Conservation (phyloP, 2,329 filamentous ascomycete genomes). For the Xylariaceae sp. region DNA sequence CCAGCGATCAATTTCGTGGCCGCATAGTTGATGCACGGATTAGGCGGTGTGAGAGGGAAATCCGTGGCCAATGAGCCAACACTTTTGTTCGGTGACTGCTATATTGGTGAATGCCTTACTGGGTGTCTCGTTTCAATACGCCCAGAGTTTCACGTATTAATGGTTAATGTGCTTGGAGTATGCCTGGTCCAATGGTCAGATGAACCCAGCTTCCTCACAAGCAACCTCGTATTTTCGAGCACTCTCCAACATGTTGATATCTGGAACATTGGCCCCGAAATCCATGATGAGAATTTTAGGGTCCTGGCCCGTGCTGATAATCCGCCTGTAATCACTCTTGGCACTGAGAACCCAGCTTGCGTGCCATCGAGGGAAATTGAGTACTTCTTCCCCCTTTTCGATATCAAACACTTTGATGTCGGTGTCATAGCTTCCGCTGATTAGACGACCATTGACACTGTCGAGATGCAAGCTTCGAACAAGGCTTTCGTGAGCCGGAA, state of each 20-base stretch:
- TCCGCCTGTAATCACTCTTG: conserved; percentile 90
- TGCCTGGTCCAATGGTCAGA: conserved; percentile 18
- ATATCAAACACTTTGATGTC: conserved; percentile 95
- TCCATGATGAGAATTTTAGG: conserved; percentile 90
- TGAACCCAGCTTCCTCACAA: conserved; percentile 31
- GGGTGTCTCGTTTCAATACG: no score
- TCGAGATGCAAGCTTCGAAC: conserved; percentile 91
- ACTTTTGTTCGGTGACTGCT: no score
- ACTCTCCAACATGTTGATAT: conserved; percentile 58
- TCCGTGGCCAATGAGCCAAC: no score
- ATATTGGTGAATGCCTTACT: no score
- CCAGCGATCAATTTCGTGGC: not conserved
- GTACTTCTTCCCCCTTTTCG: conserved; percentile 69
- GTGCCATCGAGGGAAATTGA: conserved; percentile 92
- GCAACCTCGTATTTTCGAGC: conserved; percentile 27
- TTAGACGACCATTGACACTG: conserved; percentile 75
- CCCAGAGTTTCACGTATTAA: no score
- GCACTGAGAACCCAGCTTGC: conserved; percentile 94
- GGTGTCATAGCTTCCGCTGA: conserved; percentile 92
- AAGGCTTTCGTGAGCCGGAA: conserved; percentile 77
- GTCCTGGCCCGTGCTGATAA: conserved; percentile 93
- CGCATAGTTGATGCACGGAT: conserved; percentile 1
- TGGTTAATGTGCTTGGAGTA: no score
- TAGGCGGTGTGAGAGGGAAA: conserved; percentile 5
- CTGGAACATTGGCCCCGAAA: conserved; percentile 64